These are phyloP conservation scores for Fusarium ambrosium DNA, from an alignment of 2,329 filamentous ascomycete genomes.

Conservation along the genomic window DNA sequence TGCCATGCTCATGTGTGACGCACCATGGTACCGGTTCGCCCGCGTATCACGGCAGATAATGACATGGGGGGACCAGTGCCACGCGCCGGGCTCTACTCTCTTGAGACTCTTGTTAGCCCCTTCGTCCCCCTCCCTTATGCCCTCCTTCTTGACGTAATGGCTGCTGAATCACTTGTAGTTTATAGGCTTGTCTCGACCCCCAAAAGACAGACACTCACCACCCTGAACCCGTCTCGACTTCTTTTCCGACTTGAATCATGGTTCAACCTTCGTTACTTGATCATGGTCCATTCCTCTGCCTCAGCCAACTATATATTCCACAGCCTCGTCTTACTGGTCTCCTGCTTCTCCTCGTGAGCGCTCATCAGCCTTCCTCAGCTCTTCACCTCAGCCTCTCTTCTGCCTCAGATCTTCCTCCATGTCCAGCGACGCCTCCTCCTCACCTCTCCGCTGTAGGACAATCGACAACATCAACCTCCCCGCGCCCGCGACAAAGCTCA, in stretches of 20 bases:
- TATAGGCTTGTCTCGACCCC: not conserved
- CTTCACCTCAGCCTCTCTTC: slow-evolving; percentile 1
- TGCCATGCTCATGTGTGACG: slow-evolving; percentile 27
- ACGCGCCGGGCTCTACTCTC: not conserved
- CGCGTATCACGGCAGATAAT: slow-evolving; percentile 24
- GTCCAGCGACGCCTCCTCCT: slow-evolving; percentile 25
- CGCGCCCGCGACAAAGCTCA: slow-evolving; percentile 59
- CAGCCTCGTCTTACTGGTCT: not conserved
- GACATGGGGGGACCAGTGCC: slow-evolving; percentile 11
- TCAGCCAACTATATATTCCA: slow-evolving; percentile 15
- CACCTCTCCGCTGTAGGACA: slow-evolving; percentile 39
- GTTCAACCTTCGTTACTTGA: slow-evolving; percentile 4
- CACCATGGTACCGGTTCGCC: slow-evolving; percentile 12
- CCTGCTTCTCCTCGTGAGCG: slow-evolving; percentile 3
- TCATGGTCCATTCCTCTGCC: slow-evolving; percentile 14
- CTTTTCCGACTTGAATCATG: slow-evolving; percentile 27
- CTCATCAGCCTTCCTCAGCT: slow-evolving; percentile 1
- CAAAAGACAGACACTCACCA: slow-evolving; percentile 22
- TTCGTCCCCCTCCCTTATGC: slow-evolving; percentile 12
- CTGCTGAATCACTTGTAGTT: slow-evolving; percentile 33
- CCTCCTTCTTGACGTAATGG: slow-evolving; percentile 21
- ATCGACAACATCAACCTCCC: slow-evolving; percentile 55
- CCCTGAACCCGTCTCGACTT: not conserved
- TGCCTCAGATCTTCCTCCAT: slow-evolving; percentile 23
- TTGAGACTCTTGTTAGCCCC: not conserved